Base-by-base conservation (phyloP, 2,329 filamentous ascomycete genomes). In the Exophiala sp. region DNA sequence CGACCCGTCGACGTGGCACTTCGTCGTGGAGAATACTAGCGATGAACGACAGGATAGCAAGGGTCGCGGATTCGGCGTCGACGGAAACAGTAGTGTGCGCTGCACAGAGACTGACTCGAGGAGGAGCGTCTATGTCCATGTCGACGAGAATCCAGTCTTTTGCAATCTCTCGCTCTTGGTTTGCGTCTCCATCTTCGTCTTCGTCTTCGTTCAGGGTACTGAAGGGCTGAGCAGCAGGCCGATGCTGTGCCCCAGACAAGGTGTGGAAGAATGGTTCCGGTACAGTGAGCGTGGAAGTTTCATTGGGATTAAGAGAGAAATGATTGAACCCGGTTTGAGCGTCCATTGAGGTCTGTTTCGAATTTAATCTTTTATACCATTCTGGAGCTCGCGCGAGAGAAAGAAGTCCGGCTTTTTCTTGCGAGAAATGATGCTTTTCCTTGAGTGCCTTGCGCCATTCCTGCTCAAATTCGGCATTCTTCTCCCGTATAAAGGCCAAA, bases 11-110 rank as follows among this genome's bases (percentile, higher is more conserved):
- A 18, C 44, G 40, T 23, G 53, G 50, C 9, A 56, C 43, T 22
- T 53, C 43, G 39, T 48, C 43, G n/a, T 44, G 43, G 23, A 57
- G 42, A 27, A 58, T 37, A 22, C 51, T 35, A 2, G 32, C 35
- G 40, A 58, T 53, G 54, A 58, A 58, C 14, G 44, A 32, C 10
- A 43, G 43, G 22, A 57, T 53, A 4, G 50, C 37, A 19, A 53
- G 21, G 9, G 56, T 48, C 13, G 54, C 54, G n/a, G 38, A 21
- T 40, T 55, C 52, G 10, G 57, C 57, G 37, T 58, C 55, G n/a
- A 51, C 19, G 7, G 47, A 46, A 24, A 50, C 27, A 2, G 55
- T 59, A 1, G 56, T 55, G 42, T 59, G 57, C 27, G 49, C 50
- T 23, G 55, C 53, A 18, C 50, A 52, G n/a, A 58, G 51, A 19